phyloP scores from a whole-genome alignment of 1,284 basidiomycete genomes.

The Baeospora myosura region DNA sequence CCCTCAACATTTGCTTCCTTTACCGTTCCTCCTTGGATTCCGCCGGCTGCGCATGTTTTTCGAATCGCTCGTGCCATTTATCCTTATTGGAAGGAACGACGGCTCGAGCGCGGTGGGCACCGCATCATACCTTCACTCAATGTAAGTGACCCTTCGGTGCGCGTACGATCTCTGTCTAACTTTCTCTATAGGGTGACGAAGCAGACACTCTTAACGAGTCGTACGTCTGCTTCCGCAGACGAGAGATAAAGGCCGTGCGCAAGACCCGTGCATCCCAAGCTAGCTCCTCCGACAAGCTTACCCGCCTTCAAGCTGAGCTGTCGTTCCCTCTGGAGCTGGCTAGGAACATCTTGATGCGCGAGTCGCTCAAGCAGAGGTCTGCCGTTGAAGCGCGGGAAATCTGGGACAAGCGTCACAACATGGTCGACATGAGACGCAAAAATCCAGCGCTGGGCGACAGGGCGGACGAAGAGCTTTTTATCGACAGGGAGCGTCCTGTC shows the following conservation, averaged over 20 bases:
- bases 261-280: constrained; percentile 91
- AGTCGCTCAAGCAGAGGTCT: constrained; percentile 66
- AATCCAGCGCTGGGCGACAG: constrained; percentile 63
- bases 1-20: constrained; percentile 58
- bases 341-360: constrained; percentile 61
- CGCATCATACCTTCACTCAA: constrained; percentile 77
- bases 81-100: constrained; percentile 76
- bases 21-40: constrained; percentile 54
- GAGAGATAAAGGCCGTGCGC: constrained; percentile 89
- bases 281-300: constrained; percentile 81
- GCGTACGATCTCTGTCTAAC: constrained; percentile 6
- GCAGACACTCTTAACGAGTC: constrained; percentile 87
- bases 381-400: constrained; percentile 55
- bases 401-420: constrained; percentile 72
- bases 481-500: constrained; percentile 64
- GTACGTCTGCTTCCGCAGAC: constrained; percentile 95
- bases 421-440: constrained; percentile 78
- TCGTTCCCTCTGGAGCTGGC: constrained; percentile 69
- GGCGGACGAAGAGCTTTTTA: constrained; percentile 76
- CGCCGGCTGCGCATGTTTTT: constrained; percentile 45
- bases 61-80: constrained; percentile 67
- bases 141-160: constrained; percentile 34
- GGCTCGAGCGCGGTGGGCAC: constrained; percentile 68
- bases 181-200: constrained; percentile 92
- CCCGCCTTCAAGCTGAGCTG: constrained; percentile 76